These are phyloP conservation scores for Saccharomycopsis sp. DNA, from an alignment of 805 yeast species.

Conservation along the genomic window DNA sequence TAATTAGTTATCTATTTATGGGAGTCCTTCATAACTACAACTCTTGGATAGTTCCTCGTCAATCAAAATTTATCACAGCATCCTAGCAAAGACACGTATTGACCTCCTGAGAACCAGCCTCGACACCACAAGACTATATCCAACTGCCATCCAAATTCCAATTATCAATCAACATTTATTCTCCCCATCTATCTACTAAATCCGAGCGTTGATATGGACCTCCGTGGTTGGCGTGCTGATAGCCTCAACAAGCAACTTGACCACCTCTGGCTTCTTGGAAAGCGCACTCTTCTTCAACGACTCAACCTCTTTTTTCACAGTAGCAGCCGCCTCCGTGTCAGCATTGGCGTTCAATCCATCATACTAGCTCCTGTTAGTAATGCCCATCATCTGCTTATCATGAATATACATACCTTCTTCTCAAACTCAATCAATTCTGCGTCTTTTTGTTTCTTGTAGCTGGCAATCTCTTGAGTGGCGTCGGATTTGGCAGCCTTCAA, in stretches of 20 bases:
- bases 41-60: too few relatives aligned
- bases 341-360: conserved; percentile 70
- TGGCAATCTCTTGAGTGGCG: conserved; percentile 83
- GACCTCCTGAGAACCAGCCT: too few relatives aligned
- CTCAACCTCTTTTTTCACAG: conserved; percentile 63
- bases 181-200: too few relatives aligned
- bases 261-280: conserved; percentile 59
- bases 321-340: conserved; percentile 70
- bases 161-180: too few relatives aligned
- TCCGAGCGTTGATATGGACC: conserved; percentile 67
- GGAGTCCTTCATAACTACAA: too few relatives aligned
- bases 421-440: conserved; percentile 70
- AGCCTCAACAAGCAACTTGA: conserved; percentile 71
- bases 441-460: conserved; percentile 80
- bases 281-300: conserved; percentile 59
- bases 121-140: too few relatives aligned
- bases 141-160: too few relatives aligned
- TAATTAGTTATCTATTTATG: too few relatives aligned
- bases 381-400: too few relatives aligned
- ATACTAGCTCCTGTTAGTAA: too few relatives aligned
- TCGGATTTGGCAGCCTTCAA: conserved; percentile 92
- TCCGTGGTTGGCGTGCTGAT: conserved; percentile 75
- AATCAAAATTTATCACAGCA: too few relatives aligned
- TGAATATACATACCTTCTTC: conserved; percentile 35
- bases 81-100: too few relatives aligned